A percentile compares a stretch with the other conserved stretches of the same genome.
Conservation (phyloP, 805 yeast species). For the Candida oleophila region DNA sequence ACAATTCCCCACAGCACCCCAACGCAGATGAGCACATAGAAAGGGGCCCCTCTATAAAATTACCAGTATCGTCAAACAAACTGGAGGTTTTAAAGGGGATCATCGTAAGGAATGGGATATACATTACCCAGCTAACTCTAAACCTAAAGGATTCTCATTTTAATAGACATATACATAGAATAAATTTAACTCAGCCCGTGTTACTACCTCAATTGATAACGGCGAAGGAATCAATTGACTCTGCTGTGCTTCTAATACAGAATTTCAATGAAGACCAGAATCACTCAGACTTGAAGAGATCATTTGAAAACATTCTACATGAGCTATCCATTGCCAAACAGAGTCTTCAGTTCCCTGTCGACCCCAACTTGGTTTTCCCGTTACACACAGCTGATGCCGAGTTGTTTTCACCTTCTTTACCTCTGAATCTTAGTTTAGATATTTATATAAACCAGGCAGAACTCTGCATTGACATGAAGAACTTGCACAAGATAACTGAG, state of each 20-base stretch:
- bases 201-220: constrained; percentile 46
- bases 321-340: constrained; percentile 40
- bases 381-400: constrained; percentile 38
- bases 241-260: constrained; percentile 26
- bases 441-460: constrained; percentile 61
- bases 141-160: constrained; percentile 41
- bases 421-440: constrained; percentile 52
- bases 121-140: constrained; percentile 48
- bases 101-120: constrained; percentile 53
- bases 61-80: constrained; percentile 57
- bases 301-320: constrained; percentile 25
- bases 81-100: constrained; percentile 62
- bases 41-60: constrained; percentile 44
- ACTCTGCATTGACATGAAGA: constrained; percentile 57
- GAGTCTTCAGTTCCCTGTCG: constrained; percentile 39
- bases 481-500: constrained; percentile 47
- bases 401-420: constrained; percentile 47
- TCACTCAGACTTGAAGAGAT: constrained; percentile 18
- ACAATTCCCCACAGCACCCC: constrained; percentile 37
- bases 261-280: constrained; percentile 13
- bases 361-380: constrained; percentile 59
- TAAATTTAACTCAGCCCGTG: constrained; percentile 29
- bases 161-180: constrained; percentile 29
- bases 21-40: constrained; percentile 23
- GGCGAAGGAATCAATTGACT: constrained; percentile 43